Evolutionary conservation across 1,284 basidiomycete species (phyloP).

Genomic region (Trichosporon faecale): DNA sequence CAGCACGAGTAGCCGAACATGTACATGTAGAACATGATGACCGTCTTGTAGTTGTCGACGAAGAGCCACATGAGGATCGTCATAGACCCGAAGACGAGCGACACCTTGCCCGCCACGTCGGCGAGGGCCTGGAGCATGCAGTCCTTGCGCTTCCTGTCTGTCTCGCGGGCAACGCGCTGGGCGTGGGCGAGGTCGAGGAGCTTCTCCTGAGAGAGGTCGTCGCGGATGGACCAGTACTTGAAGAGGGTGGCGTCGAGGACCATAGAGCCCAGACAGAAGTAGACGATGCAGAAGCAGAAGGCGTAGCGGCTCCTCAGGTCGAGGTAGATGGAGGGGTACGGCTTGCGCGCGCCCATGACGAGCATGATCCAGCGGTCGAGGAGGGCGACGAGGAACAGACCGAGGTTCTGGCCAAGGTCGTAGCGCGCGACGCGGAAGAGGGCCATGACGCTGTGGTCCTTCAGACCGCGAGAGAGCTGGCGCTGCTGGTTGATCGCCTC

Average conservation of each 20-base stretch:
- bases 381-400: slow-evolving; percentile 21
- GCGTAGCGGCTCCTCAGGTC: slow-evolving; percentile 16
- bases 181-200: slow-evolving; percentile 15
- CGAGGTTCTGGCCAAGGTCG: slow-evolving; percentile 18
- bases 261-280: slow-evolving; percentile 19
- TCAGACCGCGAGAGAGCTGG: slow-evolving; percentile 18
- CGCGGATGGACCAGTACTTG: slow-evolving; percentile 21
- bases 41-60: slow-evolving; percentile 11
- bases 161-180: slow-evolving; percentile 10
- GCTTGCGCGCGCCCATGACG: slow-evolving; percentile 16
- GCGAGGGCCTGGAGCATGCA: slow-evolving; percentile 8
- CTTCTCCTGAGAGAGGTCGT: slow-evolving; percentile 17
- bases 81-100: slow-evolving; percentile 15
- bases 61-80: slow-evolving; percentile 20
- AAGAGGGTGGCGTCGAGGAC: slow-evolving; percentile 18
- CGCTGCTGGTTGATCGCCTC: slow-evolving; percentile 14
- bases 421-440: slow-evolving; percentile 16
- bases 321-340: slow-evolving; percentile 15
- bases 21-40: slow-evolving; percentile 19
- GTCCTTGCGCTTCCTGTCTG: slow-evolving; percentile 6
- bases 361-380: slow-evolving; percentile 22
- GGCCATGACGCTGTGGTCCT: slow-evolving; percentile 19
- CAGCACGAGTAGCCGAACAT: slow-evolving; percentile 19
- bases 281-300: slow-evolving; percentile 24
- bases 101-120: slow-evolving; percentile 15